Evolutionary conservation across 306 rosid species (phyloP), one percentile per base, ranked within the genome.

Genomic region (Hippophae tibetana): DNA sequence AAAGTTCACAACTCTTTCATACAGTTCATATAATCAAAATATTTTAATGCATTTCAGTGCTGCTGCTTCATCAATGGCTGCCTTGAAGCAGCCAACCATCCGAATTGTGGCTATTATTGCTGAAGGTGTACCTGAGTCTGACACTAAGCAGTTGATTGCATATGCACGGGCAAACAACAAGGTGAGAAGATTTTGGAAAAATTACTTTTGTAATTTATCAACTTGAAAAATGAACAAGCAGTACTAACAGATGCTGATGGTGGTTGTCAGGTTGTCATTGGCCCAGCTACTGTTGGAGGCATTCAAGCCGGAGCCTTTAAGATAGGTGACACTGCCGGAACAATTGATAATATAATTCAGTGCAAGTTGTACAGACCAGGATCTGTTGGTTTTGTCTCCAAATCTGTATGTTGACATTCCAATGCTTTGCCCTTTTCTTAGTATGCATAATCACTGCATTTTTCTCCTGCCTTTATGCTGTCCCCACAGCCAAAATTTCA

Each of bases 351-450:
- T 74, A 82, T 88, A 56, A 79, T 88, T 72, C 94, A 84, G 1
- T 82, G 94, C 99, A 88, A 93, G 82, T 78, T 93, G 56, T 88
- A 88, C 88, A 93, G 99, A 80, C 99, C 99, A 56, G 99, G 99
- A 84, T 93, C 99, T 56, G 94, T 93, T 81, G 99, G 99, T 72
- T 93, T 93, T 72, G 99, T 88, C 74, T 93, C 99, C 69, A 93
- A 93, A 93, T 89, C 99, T 60, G 99, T 93, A 84, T 41, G 97
- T 78, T 58, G 60, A 31, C 56, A 43, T 61, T 66, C 45, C 68
- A 45, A 23, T 44, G 47, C 54, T 10, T 58, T 68, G 43, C 54
- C 63, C 13, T 72, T 46, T 27, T 14, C 31, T 9, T 72, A 60
- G 45, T 49, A 64, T 56, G 62, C 67, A 74, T 57, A 31, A 31